Percentiles rank a stretch among this genome's conserved stretches.
Evolutionary conservation across 164 flowering plant species (phyloP).

Genomic region (Vitis labrusca): DNA sequence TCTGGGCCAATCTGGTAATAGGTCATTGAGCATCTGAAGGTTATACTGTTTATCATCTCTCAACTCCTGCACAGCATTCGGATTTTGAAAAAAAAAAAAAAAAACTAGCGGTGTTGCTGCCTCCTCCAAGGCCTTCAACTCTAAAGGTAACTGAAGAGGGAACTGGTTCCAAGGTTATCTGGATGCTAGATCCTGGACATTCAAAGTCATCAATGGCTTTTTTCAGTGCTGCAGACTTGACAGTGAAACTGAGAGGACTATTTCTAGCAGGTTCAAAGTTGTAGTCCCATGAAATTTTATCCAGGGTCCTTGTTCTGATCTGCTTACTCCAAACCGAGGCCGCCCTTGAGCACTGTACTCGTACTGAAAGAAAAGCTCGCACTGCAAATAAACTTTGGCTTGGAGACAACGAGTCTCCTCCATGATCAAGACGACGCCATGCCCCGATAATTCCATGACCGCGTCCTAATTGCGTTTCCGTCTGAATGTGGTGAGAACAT

Average conservation of each 20-base stretch:
- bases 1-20: conserved; percentile 92
- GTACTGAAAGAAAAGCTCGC: conserved; percentile 75
- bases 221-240: conserved; percentile 90
- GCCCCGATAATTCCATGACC: conserved; percentile 80
- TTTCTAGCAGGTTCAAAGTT: conserved; percentile 89
- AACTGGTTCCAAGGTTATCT: conserved; percentile 61
- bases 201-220: conserved; percentile 98
- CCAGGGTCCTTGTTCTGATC: conserved; percentile 88
- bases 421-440: conserved; percentile 82
- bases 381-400: conserved; percentile 83
- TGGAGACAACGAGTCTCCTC: conserved; percentile 92
- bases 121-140: conserved; percentile 77
- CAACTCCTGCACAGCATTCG: conserved; percentile 70
- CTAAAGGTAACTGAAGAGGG: conserved; percentile 66
- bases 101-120: conserved; percentile 70
- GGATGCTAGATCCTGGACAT: conserved; percentile 96
- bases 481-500: conserved; percentile 44
- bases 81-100: conserved; percentile 51
- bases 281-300: conserved; percentile 91
- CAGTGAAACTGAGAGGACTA: conserved; percentile 78
- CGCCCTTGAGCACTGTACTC: conserved; percentile 73
- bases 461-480: conserved; percentile 96
- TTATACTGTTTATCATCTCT: conserved; percentile 82
- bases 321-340: conserved; percentile 85
- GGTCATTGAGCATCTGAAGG: conserved; percentile 88